Evolutionary conservation across 805 yeast species (phyloP).

Genomic region (Novakomyces olei): DNA sequence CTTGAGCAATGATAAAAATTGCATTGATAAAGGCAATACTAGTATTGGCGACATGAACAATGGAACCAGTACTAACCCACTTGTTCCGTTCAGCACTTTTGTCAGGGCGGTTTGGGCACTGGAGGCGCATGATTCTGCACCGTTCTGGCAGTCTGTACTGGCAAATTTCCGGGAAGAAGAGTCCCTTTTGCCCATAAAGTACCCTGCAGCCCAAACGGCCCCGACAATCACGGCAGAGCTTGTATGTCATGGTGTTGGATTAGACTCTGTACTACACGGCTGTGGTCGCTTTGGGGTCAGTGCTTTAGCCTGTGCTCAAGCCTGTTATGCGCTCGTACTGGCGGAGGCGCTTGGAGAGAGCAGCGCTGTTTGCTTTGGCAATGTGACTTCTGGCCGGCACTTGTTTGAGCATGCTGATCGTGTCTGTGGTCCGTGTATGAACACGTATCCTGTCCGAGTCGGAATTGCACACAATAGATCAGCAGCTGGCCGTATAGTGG

Average conservation of each 20-base stretch:
- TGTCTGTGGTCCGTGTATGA: constrained; percentile 1
- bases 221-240: too few species aligned
- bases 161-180: too few species aligned
- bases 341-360: not conserved
- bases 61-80: not conserved
- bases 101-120: not conserved
- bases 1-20: too few species aligned
- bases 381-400: not conserved
- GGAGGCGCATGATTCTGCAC: too few species aligned
- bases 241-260: too few species aligned
- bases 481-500: not conserved
- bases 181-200: too few species aligned
- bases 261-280: too few species aligned
- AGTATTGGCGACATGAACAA: not conserved
- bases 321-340: not conserved
- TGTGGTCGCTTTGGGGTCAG: too few species aligned
- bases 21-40: not conserved
- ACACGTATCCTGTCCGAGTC: not conserved
- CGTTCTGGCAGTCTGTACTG: too few species aligned
- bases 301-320: not conserved
- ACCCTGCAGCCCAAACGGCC: too few species aligned
- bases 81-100: not conserved
- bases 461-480: not conserved
- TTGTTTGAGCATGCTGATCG: not conserved
- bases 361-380: not conserved